Evolutionary conservation across 1,284 basidiomycete species (phyloP), one percentile per base, ranked within the genome.

Genomic region (Leccinum fallax): DNA sequence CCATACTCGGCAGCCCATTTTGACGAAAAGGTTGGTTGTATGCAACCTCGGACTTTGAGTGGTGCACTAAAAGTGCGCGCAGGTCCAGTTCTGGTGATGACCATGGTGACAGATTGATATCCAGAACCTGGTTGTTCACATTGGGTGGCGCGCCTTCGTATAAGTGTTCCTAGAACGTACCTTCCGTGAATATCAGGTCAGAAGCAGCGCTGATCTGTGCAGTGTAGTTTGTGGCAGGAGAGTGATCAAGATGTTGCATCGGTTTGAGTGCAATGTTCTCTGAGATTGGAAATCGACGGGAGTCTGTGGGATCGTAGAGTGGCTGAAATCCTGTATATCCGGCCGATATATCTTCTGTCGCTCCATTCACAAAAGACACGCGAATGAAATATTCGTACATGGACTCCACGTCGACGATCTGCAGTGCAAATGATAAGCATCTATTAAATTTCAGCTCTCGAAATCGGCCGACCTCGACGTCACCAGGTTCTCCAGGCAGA

Each of bases 31-130:
- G n/a, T 24, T 3, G 53, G 40, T 5, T 30, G 26, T 15, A 63
- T 21, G n/a, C 49, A 53, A 24, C 3, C 38, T 11, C 8, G 15
- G 16, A 60, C 19, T 5, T 10, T 63, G n/a, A 60, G 24, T 2
- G 61, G 62, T 28, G 7, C 28, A 21, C 36, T 38, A n/a, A 63
- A 63, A 11, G 36, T 26, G 13, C 55, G 62, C 7, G 61, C 52
- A 38, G 53, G 62, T 38, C 62, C 62, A 10, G 53, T 63, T 36
- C 63, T 43, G 8, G 62, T 63, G 24, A 64, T 40, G 38, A 34
- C 6, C 21, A 53, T n/a, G 2, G 52, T 51, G n/a, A 48, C 34
- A 5, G 0, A 3, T 8, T 57, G 52, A 28, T 51, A 8, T 15
- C 54, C 24, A 4, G 40, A 56, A 24, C 54, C 62, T 63, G 28